Base-by-base conservation (phyloP, 371 early-diverging fungal genomes). In the Mortierella sp. region DNA sequence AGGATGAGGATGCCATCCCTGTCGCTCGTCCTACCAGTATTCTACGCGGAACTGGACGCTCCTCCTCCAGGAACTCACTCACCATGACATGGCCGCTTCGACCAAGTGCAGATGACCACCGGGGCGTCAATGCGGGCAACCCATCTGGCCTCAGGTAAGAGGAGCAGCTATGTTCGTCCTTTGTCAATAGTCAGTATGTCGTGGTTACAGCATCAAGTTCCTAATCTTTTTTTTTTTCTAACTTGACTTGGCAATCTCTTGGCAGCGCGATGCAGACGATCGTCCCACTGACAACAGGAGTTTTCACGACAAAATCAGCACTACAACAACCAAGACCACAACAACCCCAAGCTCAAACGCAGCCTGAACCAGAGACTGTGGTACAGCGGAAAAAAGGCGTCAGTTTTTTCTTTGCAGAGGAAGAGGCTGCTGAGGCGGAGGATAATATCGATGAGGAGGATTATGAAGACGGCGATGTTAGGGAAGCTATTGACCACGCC, bases 1-100 rank as follows among this genome's bases (percentile, higher is more conserved):
- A 86, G 69, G 86, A 86, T 57, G 74, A 81, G 28, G 86, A 86
- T 24, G 86, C 86, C 75, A 81, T 80, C 71, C 71, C 85, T 31
- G 69, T 72, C 21, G 37, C 76, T 14, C 78, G 78, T 37, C 84
- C 78, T 13, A 67, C 78, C 2, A 71, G 46, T 37, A 37, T 80
- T 16, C 77, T 72, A 40, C 75, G 76, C 28, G 73, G 46, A n/a
- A 37, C 71, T 1, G 78, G 78, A 11, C 64, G 82, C 8, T n/a
- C 79, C 19, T 69, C 83, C 0, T 55, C 70, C 54, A 55, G 83
- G 13, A 83, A 55, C 69, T 77, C 83, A 9, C 76, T 83, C 48
- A 83, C 54, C 59, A 79, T 76, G 80, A 83, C 77, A 16, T 79
- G 83, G 80, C 79, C 83, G 11, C 71, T 82, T 5, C 73, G 79